phyloP scores from a whole-genome alignment of 352 stramenopile species.

The Globisporangium nodosum region DNA sequence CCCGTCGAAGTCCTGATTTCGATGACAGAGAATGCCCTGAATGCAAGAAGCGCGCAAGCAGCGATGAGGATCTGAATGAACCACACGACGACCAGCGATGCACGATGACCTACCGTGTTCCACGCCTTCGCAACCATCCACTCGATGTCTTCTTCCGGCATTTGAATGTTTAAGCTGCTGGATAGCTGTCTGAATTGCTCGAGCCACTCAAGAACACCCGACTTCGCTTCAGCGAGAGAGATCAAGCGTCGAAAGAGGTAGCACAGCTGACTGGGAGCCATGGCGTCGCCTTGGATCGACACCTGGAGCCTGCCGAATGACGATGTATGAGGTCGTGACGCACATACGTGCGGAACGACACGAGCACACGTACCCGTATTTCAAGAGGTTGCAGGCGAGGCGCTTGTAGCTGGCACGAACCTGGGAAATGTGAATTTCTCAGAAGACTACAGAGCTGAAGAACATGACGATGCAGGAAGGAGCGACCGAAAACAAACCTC shows the following conservation, averaged over 20 bases:
- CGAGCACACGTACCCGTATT: slow-evolving; percentile 30
- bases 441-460: background rate
- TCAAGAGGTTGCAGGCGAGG: slow-evolving; percentile 61
- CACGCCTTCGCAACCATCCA: slow-evolving; percentile 74
- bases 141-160: slow-evolving; percentile 49
- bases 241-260: slow-evolving; percentile 66
- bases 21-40: slow-evolving; percentile 32
- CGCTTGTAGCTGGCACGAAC: slow-evolving; percentile 41
- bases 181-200: slow-evolving; percentile 56
- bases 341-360: background rate
- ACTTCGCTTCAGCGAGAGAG: slow-evolving; percentile 38
- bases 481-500: slow-evolving; percentile 15
- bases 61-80: background rate
- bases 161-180: slow-evolving; percentile 33
- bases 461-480: background rate
- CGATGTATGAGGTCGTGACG: background rate
- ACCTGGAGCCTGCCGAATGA: slow-evolving; percentile 41
- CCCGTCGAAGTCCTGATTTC: slow-evolving; percentile 22
- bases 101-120: slow-evolving; percentile 52
- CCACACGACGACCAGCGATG: background rate
- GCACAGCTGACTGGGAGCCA: slow-evolving; percentile 29
- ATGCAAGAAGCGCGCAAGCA: background rate
- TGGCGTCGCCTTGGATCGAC: slow-evolving; percentile 34
- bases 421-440: slow-evolving; percentile 15
- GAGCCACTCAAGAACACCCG: slow-evolving; percentile 45